Evolutionary conservation across 805 yeast species (phyloP).

Genomic region (Metschnikowia koreensis): DNA sequence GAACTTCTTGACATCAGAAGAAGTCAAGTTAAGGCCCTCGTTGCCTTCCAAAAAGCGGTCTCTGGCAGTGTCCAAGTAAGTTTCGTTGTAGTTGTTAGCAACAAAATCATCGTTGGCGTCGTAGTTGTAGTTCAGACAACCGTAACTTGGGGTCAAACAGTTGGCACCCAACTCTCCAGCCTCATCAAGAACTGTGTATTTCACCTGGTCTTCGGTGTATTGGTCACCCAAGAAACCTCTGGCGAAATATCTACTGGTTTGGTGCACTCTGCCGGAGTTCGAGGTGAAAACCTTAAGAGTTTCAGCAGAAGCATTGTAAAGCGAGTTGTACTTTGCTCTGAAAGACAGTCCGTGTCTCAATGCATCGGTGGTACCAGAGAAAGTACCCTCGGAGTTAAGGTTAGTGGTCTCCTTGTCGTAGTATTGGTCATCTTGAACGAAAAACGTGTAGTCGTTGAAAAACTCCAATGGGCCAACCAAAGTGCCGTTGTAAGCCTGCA

Average conservation of each 20-base stretch:
- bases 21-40: not conserved
- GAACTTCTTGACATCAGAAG: not conserved
- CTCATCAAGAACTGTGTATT: conserved; percentile 47
- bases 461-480: not conserved
- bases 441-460: not conserved
- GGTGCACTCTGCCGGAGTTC: conserved; percentile 52
- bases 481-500: not conserved
- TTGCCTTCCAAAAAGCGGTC: not conserved
- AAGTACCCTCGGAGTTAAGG: conserved; percentile 42
- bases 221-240: conserved; percentile 54
- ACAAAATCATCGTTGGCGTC: conserved; percentile 24
- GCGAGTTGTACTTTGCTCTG: conserved; percentile 48
- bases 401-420: not conserved
- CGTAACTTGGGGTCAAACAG: conserved; percentile 53
- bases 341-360: conserved; percentile 47
- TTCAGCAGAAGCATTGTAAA: conserved; percentile 33
- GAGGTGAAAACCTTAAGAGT: conserved; percentile 52
- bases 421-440: not conserved
- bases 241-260: conserved; percentile 54
- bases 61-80: not conserved
- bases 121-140: conserved; percentile 38
- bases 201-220: conserved; percentile 28
- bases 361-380: conserved; percentile 51
- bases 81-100: not conserved
- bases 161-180: conserved; percentile 50